Conservation (phyloP, 1,139 yeast genomes). For the Protomyces lactucae-debilis region DNA sequence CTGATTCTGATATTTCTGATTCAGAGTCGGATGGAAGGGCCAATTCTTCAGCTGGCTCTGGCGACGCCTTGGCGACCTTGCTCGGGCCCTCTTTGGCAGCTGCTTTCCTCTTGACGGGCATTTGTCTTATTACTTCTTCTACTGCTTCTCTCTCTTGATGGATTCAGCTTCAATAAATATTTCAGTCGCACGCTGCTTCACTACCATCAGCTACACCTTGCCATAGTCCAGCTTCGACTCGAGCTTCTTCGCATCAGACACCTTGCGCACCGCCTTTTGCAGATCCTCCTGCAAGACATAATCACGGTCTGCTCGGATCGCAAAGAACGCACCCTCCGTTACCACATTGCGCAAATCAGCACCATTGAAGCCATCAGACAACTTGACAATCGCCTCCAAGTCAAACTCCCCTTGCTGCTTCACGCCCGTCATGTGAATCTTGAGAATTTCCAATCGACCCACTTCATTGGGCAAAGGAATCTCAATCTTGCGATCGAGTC, state of each 20-base stretch:
- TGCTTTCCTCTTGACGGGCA: neutral
- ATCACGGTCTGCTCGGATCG: conserved; percentile 96
- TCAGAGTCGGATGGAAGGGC: conserved; percentile 12
- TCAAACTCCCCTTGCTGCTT: conserved; percentile 94
- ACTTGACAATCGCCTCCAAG: conserved; percentile 92
- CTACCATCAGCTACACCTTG: conserved; percentile 2
- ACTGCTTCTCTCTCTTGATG: neutral
- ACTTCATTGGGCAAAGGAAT: conserved; percentile 95
- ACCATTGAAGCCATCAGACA: conserved; percentile 99
- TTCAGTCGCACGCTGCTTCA: neutral
- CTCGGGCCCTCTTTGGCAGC: neutral
- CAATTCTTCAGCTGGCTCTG: neutral
- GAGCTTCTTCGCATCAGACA: conserved; percentile 91
- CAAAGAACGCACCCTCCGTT: conserved; percentile 99
- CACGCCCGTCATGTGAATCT: conserved; percentile 84
- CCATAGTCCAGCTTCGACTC: conserved; percentile 88
- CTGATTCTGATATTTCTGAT: conserved; percentile 4
- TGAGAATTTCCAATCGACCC: conserved; percentile 89
- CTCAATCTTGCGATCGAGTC: conserved; percentile 95
- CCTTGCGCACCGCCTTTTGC: conserved; percentile 97
- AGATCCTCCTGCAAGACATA: conserved; percentile 87
- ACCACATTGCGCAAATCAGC: conserved; percentile 96
- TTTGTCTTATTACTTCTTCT: neutral
- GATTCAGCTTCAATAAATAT: neutral
- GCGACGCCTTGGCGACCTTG: neutral